Conservation (phyloP, 1,284 basidiomycete species). For the Cystobasidiaceae sp. region DNA sequence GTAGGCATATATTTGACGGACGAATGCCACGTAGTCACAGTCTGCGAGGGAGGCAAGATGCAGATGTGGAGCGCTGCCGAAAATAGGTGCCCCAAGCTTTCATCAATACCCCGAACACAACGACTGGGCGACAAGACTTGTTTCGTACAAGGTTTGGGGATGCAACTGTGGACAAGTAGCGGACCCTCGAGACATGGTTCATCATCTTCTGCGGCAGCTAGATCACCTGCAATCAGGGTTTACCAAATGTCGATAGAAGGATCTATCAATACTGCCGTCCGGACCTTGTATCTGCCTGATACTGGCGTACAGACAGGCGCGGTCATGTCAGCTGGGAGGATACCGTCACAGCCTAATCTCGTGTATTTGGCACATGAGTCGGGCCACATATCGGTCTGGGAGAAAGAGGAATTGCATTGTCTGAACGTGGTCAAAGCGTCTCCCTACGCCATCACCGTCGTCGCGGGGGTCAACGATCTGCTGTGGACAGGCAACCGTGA, state of each 20-base stretch:
- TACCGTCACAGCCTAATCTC: conserved; percentile 61
- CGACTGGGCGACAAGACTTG: conserved; percentile 74
- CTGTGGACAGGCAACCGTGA: conserved; percentile 71
- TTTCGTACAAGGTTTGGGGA: conserved; percentile 66
- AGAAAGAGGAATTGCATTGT: conserved; percentile 49
- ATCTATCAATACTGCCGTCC: conserved; percentile 34
- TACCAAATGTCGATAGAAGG: conserved; percentile 57
- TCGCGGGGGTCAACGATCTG: conserved; percentile 68
- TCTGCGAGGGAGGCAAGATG: conserved; percentile 78
- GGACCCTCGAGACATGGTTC: conserved; percentile 50
- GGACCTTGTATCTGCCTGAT: conserved; percentile 39
- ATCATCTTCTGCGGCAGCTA: conserved; percentile 48
- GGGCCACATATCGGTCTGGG: conserved; percentile 78
- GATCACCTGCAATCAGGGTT: conserved; percentile 65
- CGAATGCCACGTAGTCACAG: conserved; percentile 62
- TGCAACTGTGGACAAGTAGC: conserved; percentile 68
- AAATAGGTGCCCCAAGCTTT: conserved; percentile 48
- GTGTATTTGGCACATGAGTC: conserved; percentile 93
- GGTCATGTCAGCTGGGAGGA: conserved; percentile 70
- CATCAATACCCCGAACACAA: conserved; percentile 55
- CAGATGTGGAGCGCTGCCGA: conserved; percentile 55
- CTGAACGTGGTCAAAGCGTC: conserved; percentile 62
- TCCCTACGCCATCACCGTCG: conserved; percentile 66
- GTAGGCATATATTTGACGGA: conserved; percentile 63
- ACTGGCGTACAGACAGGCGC: conserved; percentile 55